These are phyloP conservation scores for Myxozyma nipponensis DNA, from an alignment of 805 yeast species.

Conservation along the genomic window DNA sequence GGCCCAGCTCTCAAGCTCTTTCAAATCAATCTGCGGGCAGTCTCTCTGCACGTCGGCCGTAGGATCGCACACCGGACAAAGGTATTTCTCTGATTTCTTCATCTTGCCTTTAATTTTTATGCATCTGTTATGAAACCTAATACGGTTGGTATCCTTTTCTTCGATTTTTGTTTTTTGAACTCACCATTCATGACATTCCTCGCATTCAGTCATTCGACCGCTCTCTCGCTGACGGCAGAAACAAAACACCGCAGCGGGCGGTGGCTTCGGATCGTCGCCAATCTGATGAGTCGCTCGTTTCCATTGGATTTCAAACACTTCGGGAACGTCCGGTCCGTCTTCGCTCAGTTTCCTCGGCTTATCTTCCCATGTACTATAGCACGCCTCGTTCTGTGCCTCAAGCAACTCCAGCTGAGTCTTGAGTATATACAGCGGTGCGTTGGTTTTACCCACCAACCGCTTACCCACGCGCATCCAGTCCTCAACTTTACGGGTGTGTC, in stretches of 20 bases:
- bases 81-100: constrained; percentile 41
- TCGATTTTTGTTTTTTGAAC: background rate
- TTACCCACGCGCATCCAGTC: constrained; percentile 41
- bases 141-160: no score
- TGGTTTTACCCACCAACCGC: constrained; percentile 38
- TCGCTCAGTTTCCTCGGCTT: constrained; percentile 11
- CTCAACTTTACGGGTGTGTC: constrained; percentile 34
- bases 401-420: constrained; percentile 32
- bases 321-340: background rate
- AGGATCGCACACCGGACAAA: constrained; percentile 55
- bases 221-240: constrained; percentile 58
- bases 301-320: constrained; percentile 33
- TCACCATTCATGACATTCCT: constrained; percentile 85
- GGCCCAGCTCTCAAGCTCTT: constrained; percentile 35
- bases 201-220: constrained; percentile 88
- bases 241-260: constrained; percentile 38
- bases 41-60: constrained; percentile 36
- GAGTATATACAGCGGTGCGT: constrained; percentile 37
- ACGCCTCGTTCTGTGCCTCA: constrained; percentile 27
- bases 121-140: constrained; percentile 66
- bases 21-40: constrained; percentile 37
- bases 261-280: constrained; percentile 43
- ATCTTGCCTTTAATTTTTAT: constrained; percentile 42
- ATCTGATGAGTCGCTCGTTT: constrained; percentile 61
- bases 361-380: constrained; percentile 33